Evolutionary conservation across 169 alveolate genomes (phyloP), one percentile per base, ranked within the genome.

Genomic region (Cryptosporidium parvum): DNA sequence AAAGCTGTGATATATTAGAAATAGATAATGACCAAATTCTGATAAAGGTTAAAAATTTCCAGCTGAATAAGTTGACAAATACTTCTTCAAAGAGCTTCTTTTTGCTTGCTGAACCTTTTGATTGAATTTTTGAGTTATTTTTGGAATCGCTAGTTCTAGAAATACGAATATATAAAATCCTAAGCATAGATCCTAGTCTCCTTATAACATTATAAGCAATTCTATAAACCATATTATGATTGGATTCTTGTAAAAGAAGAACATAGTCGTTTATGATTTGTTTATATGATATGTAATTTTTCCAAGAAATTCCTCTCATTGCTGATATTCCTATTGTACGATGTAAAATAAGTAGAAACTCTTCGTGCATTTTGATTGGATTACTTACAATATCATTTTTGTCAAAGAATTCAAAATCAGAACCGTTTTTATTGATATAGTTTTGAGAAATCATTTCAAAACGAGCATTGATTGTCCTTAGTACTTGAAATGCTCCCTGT

Each of bases 241-340:
- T 59, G 7, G 75, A 61, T 23, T 80, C 75, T 10, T 44, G 29
- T 18, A 80, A 18, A 14, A 80, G 68, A 61, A 44, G 10, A 2
- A 80, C 26, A 65, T 62, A 80, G 7, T 80, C 89, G 3, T 23
- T 56, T 10, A 80, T 59, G 14, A 65, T 33, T 48, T 80, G 89
- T 4, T 16, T 80, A 10, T 42, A 16, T 7, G 89, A 59, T 10
- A 31, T 8, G 14, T 62, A 80, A 37, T 80, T 80, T n/a, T 62
- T 80, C 89, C 89, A 80, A 44, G 89, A 80, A 23, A 80, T 39
- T 31, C 89, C 89, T 59, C 89, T 80, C 45, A 80, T 12, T 61
- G 89, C 75, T 10, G 89, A 37, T 12, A 80, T n/a, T 31, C 89
- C 89, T 44, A 80, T 80, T 39, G 56, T 65, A 12, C 89, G 73